A percentile compares a stretch with the other conserved stretches of the same genome.
phyloP scores from a whole-genome alignment of 2,329 filamentous ascomycete genomes.

The Sporothrix pallida region DNA sequence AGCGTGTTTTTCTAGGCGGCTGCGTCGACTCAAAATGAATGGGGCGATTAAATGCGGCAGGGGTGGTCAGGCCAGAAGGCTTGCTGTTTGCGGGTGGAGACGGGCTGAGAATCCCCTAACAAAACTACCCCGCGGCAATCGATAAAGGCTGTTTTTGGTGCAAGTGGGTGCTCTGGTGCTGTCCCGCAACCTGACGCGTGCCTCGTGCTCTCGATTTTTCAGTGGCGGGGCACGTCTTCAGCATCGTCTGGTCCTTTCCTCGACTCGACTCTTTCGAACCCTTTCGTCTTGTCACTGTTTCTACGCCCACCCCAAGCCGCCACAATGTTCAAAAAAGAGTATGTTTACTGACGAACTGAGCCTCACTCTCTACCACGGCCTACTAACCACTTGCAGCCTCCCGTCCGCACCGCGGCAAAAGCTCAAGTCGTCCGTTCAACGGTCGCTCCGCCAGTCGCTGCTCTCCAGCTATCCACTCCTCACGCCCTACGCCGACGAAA shows the following conservation, averaged over 20 bases:
- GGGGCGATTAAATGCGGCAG: constrained; percentile 8
- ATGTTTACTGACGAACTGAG: constrained; percentile 43
- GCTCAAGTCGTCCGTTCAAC: constrained; percentile 95
- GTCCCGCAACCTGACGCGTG: background rate
- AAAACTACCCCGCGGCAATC: constrained; percentile 32
- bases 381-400: constrained; percentile 60
- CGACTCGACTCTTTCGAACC: background rate
- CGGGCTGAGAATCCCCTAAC: background rate
- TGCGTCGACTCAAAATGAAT: background rate
- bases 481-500: constrained; percentile 85
- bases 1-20: constrained; percentile 12
- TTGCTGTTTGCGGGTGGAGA: background rate
- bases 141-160: constrained; percentile 27
- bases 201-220: constrained; percentile 29
- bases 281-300: background rate
- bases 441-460: constrained; percentile 80
- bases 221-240: constrained; percentile 29
- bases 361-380: background rate
- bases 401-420: constrained; percentile 83
- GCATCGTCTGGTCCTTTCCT: background rate
- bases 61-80: background rate
- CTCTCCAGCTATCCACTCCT: constrained; percentile 85
- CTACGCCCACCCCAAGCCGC: background rate
- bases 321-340: constrained; percentile 94
- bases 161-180: background rate